phyloP scores from a whole-genome alignment of 2,329 filamentous ascomycete genomes.

The Colletotrichum sp. region DNA sequence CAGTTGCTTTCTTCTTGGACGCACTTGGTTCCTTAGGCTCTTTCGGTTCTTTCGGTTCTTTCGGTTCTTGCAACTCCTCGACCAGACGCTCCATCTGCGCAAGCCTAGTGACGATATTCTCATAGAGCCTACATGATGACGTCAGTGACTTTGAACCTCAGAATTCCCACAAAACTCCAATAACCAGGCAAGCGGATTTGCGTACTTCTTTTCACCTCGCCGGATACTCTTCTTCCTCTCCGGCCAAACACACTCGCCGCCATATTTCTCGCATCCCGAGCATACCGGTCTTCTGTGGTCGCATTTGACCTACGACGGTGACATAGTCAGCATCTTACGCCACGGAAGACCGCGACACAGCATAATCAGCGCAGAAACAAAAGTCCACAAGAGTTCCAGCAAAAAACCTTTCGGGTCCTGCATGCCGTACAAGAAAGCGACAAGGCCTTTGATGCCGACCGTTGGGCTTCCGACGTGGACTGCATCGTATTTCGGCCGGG shows the following conservation, averaged over 20 bases:
- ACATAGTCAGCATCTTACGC: background rate
- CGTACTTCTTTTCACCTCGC: background rate
- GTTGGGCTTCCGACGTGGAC: background rate
- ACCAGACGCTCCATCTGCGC: conserved; percentile 1
- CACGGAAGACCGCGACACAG: background rate
- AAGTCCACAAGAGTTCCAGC: background rate
- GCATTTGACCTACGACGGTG: background rate
- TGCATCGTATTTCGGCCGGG: background rate
- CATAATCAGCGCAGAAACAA: background rate
- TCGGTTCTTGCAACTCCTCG: background rate
- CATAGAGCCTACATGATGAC: background rate
- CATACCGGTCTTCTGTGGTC: background rate
- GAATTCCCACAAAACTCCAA: background rate
- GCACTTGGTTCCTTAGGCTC: background rate
- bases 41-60: background rate
- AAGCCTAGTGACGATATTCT: background rate
- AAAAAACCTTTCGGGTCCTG: background rate
- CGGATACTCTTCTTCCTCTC: background rate
- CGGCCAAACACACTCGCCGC: background rate
- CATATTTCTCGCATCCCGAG: background rate
- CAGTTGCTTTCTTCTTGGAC: background rate
- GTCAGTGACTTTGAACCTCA: background rate
- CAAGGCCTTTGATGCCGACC: background rate
- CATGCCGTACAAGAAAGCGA: background rate
- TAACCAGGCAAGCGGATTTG: background rate